A percentile compares a stretch with the other conserved stretches of the same genome.
Conservation (phyloP, 768 basidiomycete genomes). For the Rubroboletus pulcherrimus region DNA sequence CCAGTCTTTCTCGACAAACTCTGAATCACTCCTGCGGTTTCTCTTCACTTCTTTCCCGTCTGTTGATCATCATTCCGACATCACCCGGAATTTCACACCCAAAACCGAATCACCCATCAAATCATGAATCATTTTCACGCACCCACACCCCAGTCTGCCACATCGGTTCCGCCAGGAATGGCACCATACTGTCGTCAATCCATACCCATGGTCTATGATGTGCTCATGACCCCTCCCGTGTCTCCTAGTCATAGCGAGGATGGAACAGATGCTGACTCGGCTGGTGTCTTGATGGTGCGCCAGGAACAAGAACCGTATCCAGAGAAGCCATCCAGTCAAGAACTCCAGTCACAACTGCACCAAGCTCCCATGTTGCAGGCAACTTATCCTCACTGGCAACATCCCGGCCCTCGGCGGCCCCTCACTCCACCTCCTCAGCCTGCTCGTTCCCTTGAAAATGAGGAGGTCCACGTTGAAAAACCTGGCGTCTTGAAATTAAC, state of each 20-base stretch:
- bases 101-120: neutral
- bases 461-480: constrained; percentile 58
- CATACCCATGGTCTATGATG: constrained; percentile 44
- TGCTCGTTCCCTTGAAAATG: constrained; percentile 62
- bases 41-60: neutral
- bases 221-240: constrained; percentile 69
- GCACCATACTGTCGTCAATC: constrained; percentile 35
- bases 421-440: constrained; percentile 37
- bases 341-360: constrained; percentile 4
- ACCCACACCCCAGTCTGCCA: constrained; percentile 17
- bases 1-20: constrained; percentile 5
- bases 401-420: neutral
- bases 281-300: constrained; percentile 1
- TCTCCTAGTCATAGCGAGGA: constrained; percentile 55
- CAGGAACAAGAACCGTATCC: constrained; percentile 13
- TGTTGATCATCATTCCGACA: neutral
- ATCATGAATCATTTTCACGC: constrained; percentile 26
- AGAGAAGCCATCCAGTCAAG: constrained; percentile 10
- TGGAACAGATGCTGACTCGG: constrained; percentile 20
- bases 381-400: constrained; percentile 12
- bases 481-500: constrained; percentile 58
- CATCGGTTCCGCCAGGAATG: constrained; percentile 12
- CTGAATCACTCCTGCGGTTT: neutral
- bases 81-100: neutral
- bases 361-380: constrained; percentile 3